Conservation (phyloP, 768 basidiomycete species). For the Lyophyllum shimeji region DNA sequence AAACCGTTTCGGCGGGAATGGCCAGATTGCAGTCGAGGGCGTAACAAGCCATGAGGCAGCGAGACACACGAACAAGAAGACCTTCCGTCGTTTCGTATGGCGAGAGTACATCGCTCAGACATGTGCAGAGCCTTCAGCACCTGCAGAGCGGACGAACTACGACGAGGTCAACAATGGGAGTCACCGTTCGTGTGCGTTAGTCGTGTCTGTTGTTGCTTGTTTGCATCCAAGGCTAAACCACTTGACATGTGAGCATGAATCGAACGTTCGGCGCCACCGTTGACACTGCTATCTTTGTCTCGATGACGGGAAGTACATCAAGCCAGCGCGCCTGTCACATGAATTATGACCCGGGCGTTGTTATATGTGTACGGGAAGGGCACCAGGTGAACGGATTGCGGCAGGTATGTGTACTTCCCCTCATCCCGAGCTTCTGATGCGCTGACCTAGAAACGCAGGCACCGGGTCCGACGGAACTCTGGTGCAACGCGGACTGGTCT, state of each 20-base stretch:
- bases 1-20: constrained; percentile 86
- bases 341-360: not conserved
- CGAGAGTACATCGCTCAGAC: constrained; percentile 12
- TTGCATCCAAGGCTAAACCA: constrained; percentile 1
- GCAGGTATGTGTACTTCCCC: not conserved
- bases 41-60: constrained; percentile 4
- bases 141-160: not conserved
- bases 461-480: constrained; percentile 27
- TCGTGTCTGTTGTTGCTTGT: constrained; percentile 3
- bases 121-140: not conserved
- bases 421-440: not conserved
- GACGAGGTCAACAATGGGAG: not conserved
- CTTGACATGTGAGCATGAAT: not conserved
- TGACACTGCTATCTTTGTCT: not conserved
- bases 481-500: constrained; percentile 26
- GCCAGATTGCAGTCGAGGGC: constrained; percentile 52
- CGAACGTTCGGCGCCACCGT: not conserved
- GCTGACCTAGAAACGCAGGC: not conserved
- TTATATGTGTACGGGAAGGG: not conserved
- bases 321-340: not conserved
- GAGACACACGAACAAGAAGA: not conserved
- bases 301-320: not conserved
- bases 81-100: constrained; percentile 10
- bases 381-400: not conserved
- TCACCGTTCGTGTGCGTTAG: not conserved